phyloP scores from a whole-genome alignment of 1,284 basidiomycete species.

The Tylopilus orsonianus region DNA sequence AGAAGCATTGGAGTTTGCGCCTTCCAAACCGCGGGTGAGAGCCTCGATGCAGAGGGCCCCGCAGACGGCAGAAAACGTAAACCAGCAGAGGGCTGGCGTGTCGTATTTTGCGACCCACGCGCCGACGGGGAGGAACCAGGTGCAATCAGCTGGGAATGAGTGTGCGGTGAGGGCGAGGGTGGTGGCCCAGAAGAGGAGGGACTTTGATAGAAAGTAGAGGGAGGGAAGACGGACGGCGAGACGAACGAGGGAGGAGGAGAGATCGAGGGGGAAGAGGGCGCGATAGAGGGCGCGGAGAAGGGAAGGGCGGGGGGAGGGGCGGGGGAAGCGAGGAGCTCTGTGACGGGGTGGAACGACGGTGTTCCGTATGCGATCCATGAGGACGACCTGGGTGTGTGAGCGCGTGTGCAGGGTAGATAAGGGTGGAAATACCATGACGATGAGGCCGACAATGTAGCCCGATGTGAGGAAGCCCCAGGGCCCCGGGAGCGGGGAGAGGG shows the following conservation, averaged over 20 bases:
- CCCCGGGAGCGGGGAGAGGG: conserved; percentile 43
- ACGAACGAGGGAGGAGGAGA: conserved; percentile 58
- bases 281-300: conserved; percentile 36
- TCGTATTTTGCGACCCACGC: conserved; percentile 49
- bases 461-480: conserved; percentile 71
- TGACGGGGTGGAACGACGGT: conserved; percentile 68
- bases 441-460: conserved; percentile 62
- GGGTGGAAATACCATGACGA: conserved; percentile 51
- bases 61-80: conserved; percentile 66
- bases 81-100: conserved; percentile 69
- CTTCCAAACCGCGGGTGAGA: conserved; percentile 65
- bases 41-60: conserved; percentile 61
- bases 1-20: conserved; percentile 51
- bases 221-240: conserved; percentile 60
- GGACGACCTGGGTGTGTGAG: conserved; percentile 48
- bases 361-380: conserved; percentile 73
- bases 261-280: conserved; percentile 58
- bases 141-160: conserved; percentile 37
- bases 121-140: conserved; percentile 39
- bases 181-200: conserved; percentile 54
- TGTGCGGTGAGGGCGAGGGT: conserved; percentile 57
- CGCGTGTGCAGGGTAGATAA: background rate
- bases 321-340: conserved; percentile 29
- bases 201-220: conserved; percentile 55
- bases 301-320: conserved; percentile 18